phyloP scores from a whole-genome alignment of 1,139 yeast genomes.

The Magnusiomyces magnusii region DNA sequence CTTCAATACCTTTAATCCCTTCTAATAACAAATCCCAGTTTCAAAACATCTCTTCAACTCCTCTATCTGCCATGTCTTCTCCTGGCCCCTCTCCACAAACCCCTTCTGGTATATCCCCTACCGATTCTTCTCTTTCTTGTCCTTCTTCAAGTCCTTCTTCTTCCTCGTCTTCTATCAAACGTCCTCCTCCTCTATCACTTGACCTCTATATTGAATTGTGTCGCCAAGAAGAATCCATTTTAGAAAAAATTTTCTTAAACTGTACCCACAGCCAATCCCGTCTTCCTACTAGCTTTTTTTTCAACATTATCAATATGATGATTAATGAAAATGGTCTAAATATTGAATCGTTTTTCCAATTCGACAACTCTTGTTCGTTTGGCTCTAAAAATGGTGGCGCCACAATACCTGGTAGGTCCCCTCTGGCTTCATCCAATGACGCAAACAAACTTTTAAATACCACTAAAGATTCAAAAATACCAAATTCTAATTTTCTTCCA shows the following conservation, averaged over 20 bases:
- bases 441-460: not conserved
- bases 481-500: not conserved
- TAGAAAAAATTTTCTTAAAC: constrained; percentile 3
- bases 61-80: not conserved
- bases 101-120: not conserved
- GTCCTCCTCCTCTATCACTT: constrained; percentile 40
- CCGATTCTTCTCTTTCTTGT: not conserved
- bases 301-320: constrained; percentile 7
- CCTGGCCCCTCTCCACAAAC: not conserved
- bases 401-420: not conserved
- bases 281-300: constrained; percentile 6
- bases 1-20: too few relatives aligned
- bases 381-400: not conserved
- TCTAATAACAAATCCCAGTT: too few relatives aligned
- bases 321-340: not conserved
- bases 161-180: not conserved
- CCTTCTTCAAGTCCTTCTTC: not conserved
- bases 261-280: constrained; percentile 8
- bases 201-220: constrained; percentile 7
- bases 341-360: not conserved
- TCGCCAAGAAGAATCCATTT: constrained; percentile 1
- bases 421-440: not conserved
- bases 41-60: too few relatives aligned
- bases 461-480: not conserved
- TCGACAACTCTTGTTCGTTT: not conserved